Base-by-base conservation (phyloP, 805 yeast species). In the Ogataea trehalophila region DNA sequence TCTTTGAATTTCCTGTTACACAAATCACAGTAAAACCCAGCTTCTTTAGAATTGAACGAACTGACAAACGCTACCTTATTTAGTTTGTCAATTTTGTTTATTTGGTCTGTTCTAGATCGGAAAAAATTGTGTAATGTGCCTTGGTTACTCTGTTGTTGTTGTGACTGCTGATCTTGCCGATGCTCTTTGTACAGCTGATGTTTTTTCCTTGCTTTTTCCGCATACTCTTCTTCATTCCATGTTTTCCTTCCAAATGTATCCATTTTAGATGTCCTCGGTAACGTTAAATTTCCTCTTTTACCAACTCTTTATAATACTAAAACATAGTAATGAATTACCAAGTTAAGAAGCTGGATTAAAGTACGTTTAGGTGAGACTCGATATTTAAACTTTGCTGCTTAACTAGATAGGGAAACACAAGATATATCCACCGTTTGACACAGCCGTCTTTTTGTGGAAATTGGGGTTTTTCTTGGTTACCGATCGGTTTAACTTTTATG, bases 1-100 rank as follows among this genome's bases (percentile, higher is more conserved):
- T 94, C 97, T 59, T 89, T 82, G 67, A 80, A 92, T 2, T 92
- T 83, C 48, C 87, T 64, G 52, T 84, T 79, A 65, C 99, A 94
- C 1, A 79, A 64, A 11, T 84, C 86, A 66, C 99, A 94, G 56
- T 77, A 77, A 66, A 92, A 92, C 20, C 97, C 97, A 50, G 87
- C 87, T 23, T 86, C 79, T 46, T 75, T 75, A 7, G 57, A 44
- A 37, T 49, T 56, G 22, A 51, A 41, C 0, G 60, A 52, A 8
- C 61, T 55, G 1, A 65, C 63, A 46, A 66, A 56, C 1, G 61
- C 48, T 1, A 59, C 45, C 33, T 43, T 53, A 38, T 56, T 57
- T 50, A 59, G 39, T 23, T 50, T 48, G 41, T 61, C 63, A 11
- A 65, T 58, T 39, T 61, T 53, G 8, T 46, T 43, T 5, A 66